phyloP scores from a whole-genome alignment of 345 rosid genomes.

The Carallia brachiata region DNA sequence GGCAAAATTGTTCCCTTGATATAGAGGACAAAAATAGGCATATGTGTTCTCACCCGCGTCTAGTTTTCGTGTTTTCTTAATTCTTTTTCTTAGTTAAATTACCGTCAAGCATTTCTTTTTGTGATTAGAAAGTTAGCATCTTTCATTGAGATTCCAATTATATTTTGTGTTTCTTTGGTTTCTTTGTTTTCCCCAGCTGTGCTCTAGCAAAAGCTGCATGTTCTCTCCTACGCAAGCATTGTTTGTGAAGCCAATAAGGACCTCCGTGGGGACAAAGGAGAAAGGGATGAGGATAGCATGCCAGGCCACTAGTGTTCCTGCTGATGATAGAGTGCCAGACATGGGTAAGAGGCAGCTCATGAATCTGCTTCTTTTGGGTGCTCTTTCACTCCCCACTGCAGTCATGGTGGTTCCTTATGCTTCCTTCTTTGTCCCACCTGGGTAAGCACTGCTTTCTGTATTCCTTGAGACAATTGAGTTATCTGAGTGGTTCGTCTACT shows the following conservation, averaged over 20 bases:
- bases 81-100: too few relatives aligned
- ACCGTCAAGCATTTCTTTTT: neutral
- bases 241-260: slow-evolving; percentile 44
- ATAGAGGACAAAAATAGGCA: too few relatives aligned
- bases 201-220: slow-evolving; percentile 61
- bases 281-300: slow-evolving; percentile 53
- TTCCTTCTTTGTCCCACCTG: slow-evolving; percentile 72
- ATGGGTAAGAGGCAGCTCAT: slow-evolving; percentile 84
- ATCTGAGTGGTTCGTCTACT: too few relatives aligned
- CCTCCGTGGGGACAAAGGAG: slow-evolving; percentile 42
- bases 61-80: too few relatives aligned
- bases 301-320: slow-evolving; percentile 78
- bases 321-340: slow-evolving; percentile 75
- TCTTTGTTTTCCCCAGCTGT: slow-evolving; percentile 38
- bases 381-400: slow-evolving; percentile 80
- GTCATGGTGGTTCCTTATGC: slow-evolving; percentile 83
- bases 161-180: neutral
- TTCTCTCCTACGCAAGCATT: slow-evolving; percentile 51
- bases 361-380: slow-evolving; percentile 86
- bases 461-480: too few relatives aligned
- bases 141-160: neutral
- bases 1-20: too few relatives aligned
- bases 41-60: too few relatives aligned
- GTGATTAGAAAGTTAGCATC: neutral
- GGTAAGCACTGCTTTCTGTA: slow-evolving; percentile 37